Evolutionary conservation across 352 stramenopile genomes (phyloP), one percentile per base, ranked within the genome.

Genomic region (Pythium scleroteichum): DNA sequence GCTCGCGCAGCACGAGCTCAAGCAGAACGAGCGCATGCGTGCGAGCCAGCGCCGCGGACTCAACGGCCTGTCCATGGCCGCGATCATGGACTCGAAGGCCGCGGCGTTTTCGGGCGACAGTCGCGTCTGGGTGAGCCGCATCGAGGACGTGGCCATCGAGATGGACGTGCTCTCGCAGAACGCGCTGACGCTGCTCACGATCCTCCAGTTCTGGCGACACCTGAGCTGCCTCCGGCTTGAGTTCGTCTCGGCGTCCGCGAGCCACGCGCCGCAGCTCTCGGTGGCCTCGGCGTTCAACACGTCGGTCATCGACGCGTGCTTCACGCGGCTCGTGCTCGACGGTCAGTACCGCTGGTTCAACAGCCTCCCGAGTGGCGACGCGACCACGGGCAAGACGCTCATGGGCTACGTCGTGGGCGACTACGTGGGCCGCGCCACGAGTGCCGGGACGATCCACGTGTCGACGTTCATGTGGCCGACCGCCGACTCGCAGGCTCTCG

Each of bases 391-490:
- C 1, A 62, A 45, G 33, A 62, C 55, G 22, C 33, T 54, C 20
- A 39, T 55, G 44, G 55, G 55, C 1, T 62, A 42, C 24, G 35
- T 53, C 20, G 45, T 62, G 29, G 55, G 55, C 7, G 55, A 62
- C 45, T 62, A 62, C 33, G 45, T 62, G 1, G 55, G 44, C 6
- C 23, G 23, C 3, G 20, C 22, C 19, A 62, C 55, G 0, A 48
- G 44, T 10, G 45, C 55, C 22, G 45, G 44, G 8, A 49, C 33
- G 16, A 29, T 55, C 22, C 55, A 55, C 45, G 23, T 62, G 24
- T 54, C 55, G 13, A 62, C 45, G 19, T 62, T 39, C 23, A n/a
- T 39, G 44, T 62, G 55, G 55, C 55, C 55, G n/a, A 44, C 3
- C 17, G 3, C 9, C 19, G 49, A n/a, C 26, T 16, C 19, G 1